phyloP scores from a whole-genome alignment of 2,329 filamentous ascomycete genomes.

The Penicillium nordicum region DNA sequence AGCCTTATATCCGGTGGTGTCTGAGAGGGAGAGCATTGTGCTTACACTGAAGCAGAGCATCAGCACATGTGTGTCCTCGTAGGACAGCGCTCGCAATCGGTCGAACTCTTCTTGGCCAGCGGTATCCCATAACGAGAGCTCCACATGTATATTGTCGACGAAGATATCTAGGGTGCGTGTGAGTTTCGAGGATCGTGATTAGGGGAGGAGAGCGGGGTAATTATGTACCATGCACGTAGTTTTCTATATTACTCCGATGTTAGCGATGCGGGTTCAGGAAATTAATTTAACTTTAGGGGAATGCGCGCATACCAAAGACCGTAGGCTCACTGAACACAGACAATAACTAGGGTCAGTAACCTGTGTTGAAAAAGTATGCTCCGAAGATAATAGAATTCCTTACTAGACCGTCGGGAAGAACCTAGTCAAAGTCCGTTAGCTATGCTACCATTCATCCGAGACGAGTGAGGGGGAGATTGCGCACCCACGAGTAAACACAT shows the following conservation, averaged over 20 bases:
- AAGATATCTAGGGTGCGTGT: slow-evolving; percentile 71
- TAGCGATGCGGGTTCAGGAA: slow-evolving; percentile 8
- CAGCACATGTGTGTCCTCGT: slow-evolving; percentile 96
- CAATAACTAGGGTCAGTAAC: slow-evolving; percentile 22
- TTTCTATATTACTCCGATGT: slow-evolving; percentile 56
- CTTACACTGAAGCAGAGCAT: slow-evolving; percentile 93
- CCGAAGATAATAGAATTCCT: slow-evolving; percentile 27
- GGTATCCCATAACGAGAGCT: slow-evolving; percentile 96
- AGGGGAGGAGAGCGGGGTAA: slow-evolving; percentile 22
- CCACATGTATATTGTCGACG: slow-evolving; percentile 94
- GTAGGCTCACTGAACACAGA: slow-evolving; percentile 68
- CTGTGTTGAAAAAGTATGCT: not conserved
- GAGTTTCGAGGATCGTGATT: slow-evolving; percentile 15
- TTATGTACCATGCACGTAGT: slow-evolving; percentile 84
- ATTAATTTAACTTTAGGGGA: not conserved
- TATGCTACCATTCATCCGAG: not conserved
- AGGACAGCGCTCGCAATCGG: slow-evolving; percentile 87
- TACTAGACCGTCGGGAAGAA: slow-evolving; percentile 97
- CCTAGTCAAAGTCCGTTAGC: slow-evolving; percentile 45
- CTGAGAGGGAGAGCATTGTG: not conserved
- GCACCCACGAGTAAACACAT: slow-evolving; percentile 97
- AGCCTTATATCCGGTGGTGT: not conserved
- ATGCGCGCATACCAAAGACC: slow-evolving; percentile 63
- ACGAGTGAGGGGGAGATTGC: slow-evolving; percentile 27
- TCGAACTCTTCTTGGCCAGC: slow-evolving; percentile 99